phyloP scores from a whole-genome alignment of 1,139 yeast genomes.

The Sporopachydermia cereana region DNA sequence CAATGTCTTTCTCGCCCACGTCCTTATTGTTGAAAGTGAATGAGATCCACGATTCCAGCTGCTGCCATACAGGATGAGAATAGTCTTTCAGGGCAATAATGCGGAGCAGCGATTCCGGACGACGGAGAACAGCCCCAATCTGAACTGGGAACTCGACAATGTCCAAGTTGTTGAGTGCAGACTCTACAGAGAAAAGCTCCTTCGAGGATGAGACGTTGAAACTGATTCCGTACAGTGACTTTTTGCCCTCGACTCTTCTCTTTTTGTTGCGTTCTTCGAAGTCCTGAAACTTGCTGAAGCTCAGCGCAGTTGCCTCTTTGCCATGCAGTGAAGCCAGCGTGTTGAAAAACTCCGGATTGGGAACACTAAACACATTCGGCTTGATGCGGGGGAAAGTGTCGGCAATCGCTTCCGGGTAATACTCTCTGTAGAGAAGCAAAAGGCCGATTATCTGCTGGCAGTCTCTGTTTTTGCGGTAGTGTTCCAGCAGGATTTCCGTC shows the following conservation, averaged over 20 bases:
- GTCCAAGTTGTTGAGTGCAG: slow-evolving; percentile 1
- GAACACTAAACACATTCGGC: slow-evolving; percentile 19
- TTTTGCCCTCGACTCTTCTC: background rate
- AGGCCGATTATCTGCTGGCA: slow-evolving; percentile 24
- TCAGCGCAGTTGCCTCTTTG: background rate
- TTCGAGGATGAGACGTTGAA: background rate
- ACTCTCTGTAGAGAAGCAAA: slow-evolving; percentile 20
- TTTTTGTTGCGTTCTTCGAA: slow-evolving; percentile 8
- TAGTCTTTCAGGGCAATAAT: slow-evolving; percentile 16
- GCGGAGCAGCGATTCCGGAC: slow-evolving; percentile 14
- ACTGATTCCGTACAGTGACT: background rate
- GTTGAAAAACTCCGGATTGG: slow-evolving; percentile 14
- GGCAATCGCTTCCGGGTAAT: slow-evolving; percentile 19
- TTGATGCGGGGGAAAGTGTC: slow-evolving; percentile 18
- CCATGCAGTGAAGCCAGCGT: slow-evolving; percentile 1
- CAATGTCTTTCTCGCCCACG: slow-evolving; percentile 9
- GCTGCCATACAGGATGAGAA: slow-evolving; percentile 15
- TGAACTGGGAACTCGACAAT: slow-evolving; percentile 16
- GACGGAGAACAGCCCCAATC: slow-evolving; percentile 16
- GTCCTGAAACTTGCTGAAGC: slow-evolving; percentile 8
- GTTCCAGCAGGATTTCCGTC: slow-evolving; percentile 23
- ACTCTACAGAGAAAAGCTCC: slow-evolving; percentile 3
- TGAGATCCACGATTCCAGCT: slow-evolving; percentile 18
- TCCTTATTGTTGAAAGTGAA: slow-evolving; percentile 13
- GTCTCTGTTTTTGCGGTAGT: slow-evolving; percentile 22